Percentiles rank a stretch among this genome's conserved stretches.
phyloP scores from a whole-genome alignment of 805 yeast genomes.

The Ogataea sp. region DNA sequence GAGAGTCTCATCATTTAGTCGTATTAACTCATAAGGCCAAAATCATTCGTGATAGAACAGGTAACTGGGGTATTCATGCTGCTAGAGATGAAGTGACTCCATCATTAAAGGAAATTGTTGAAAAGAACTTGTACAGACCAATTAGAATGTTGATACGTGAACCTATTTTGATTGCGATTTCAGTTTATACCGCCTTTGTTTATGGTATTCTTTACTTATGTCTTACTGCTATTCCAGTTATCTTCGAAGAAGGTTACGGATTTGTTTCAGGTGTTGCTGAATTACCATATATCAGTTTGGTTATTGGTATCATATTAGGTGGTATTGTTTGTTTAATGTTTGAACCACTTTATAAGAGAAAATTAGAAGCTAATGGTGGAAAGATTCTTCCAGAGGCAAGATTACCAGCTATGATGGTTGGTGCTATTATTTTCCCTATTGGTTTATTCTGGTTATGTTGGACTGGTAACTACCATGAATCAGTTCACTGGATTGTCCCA shows the following conservation, averaged over 20 bases:
- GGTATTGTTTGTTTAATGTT: slow-evolving; percentile 31
- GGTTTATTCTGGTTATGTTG: slow-evolving; percentile 39
- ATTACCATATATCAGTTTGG: slow-evolving; percentile 33
- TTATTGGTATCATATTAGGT: slow-evolving; percentile 31
- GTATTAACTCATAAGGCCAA: slow-evolving; percentile 22
- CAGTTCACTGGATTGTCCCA: slow-evolving; percentile 32
- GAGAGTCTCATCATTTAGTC: slow-evolving; percentile 40
- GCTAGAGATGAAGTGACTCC: slow-evolving; percentile 37
- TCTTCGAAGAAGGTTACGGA: slow-evolving; percentile 41
- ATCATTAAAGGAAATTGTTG: slow-evolving; percentile 19
- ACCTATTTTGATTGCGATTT: slow-evolving; percentile 37
- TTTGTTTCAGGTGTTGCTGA: slow-evolving; percentile 31
- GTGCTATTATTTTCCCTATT: slow-evolving; percentile 37
- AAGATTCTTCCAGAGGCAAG: slow-evolving; percentile 40
- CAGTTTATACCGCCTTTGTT: slow-evolving; percentile 34
- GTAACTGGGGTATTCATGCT: slow-evolving; percentile 48
- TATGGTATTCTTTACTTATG: slow-evolving; percentile 61
- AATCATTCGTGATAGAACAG: slow-evolving; percentile 19
- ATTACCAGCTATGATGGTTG: slow-evolving; percentile 30
- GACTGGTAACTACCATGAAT: slow-evolving; percentile 26
- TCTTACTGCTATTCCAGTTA: slow-evolving; percentile 55
- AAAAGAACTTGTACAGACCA: slow-evolving; percentile 44
- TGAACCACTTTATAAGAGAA: slow-evolving; percentile 32
- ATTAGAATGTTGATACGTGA: slow-evolving; percentile 1
- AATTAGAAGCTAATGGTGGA: slow-evolving; percentile 36